phyloP scores from a whole-genome alignment of 352 stramenopile genomes.

The Synura sp. region DNA sequence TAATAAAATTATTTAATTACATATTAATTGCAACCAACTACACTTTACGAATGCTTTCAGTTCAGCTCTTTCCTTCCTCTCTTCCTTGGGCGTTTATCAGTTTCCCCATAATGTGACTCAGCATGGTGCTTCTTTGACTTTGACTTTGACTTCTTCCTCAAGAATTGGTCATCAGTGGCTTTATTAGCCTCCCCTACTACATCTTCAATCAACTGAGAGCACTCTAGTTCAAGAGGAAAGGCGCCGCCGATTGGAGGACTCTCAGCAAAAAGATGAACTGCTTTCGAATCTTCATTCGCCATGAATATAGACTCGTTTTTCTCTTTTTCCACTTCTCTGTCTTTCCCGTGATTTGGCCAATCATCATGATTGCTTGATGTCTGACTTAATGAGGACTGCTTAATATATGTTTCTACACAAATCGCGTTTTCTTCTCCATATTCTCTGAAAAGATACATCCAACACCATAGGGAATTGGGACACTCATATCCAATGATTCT shows the following conservation, averaged over 20 bases:
- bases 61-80: constrained; percentile 33
- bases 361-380: constrained; percentile 36
- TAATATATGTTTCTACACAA: constrained; percentile 38
- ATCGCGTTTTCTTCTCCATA: constrained; percentile 35
- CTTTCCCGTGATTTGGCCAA: constrained; percentile 32
- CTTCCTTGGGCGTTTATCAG: constrained; percentile 32
- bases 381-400: constrained; percentile 33
- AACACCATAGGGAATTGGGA: constrained; percentile 33
- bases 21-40: constrained; percentile 38
- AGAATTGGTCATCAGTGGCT: constrained; percentile 30
- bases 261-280: constrained; percentile 31
- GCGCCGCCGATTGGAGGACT: constrained; percentile 27
- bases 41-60: constrained; percentile 35
- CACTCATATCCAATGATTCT: constrained; percentile 36
- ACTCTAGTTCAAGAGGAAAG: constrained; percentile 35
- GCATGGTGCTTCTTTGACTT: constrained; percentile 33
- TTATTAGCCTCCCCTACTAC: constrained; percentile 33
- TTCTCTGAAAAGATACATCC: constrained; percentile 36
- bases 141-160: constrained; percentile 35
- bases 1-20: constrained; percentile 40
- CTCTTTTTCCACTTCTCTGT: constrained; percentile 35
- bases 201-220: constrained; percentile 35
- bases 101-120: constrained; percentile 35
- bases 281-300: constrained; percentile 33
- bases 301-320: constrained; percentile 38